Percentiles rank a stretch among this genome's conserved stretches.
Evolutionary conservation across 345 rosid species (phyloP).

Genomic region (rapeseed (Brassica napus)): DNA sequence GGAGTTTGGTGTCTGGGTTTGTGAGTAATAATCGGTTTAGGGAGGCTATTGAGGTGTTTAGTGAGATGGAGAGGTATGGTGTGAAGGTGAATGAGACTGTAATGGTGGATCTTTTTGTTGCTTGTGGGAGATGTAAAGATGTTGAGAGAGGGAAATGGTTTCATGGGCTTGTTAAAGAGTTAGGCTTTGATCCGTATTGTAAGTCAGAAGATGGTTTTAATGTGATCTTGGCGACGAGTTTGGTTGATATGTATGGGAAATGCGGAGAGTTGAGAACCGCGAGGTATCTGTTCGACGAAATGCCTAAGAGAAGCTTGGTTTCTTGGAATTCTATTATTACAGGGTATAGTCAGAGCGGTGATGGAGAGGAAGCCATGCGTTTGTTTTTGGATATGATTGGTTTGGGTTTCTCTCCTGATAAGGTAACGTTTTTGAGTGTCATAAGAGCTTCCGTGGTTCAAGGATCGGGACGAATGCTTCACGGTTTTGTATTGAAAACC

Average conservation of each 20-base stretch:
- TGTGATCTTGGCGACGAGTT: slow-evolving; percentile 43
- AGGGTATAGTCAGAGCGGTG: slow-evolving; percentile 43
- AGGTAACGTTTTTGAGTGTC: slow-evolving; percentile 47
- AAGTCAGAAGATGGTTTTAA: slow-evolving; percentile 15
- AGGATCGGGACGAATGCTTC: slow-evolving; percentile 38
- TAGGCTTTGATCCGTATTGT: slow-evolving; percentile 37
- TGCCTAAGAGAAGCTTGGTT: slow-evolving; percentile 48
- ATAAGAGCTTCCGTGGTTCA: slow-evolving; percentile 42
- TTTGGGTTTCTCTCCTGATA: slow-evolving; percentile 37
- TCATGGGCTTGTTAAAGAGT: slow-evolving; percentile 30
- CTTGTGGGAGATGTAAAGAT: slow-evolving; percentile 38
- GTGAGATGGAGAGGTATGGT: slow-evolving; percentile 30
- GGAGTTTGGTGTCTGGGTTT: slow-evolving; percentile 44
- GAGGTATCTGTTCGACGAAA: slow-evolving; percentile 46
- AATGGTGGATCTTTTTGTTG: slow-evolving; percentile 41
- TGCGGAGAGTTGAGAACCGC: slow-evolving; percentile 47
- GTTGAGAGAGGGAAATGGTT: slow-evolving; percentile 36
- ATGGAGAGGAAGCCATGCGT: slow-evolving; percentile 37
- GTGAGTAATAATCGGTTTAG: slow-evolving; percentile 27
- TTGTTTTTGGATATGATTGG: slow-evolving; percentile 40
- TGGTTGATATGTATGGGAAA: slow-evolving; percentile 46
- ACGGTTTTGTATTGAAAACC: slow-evolving; percentile 33
- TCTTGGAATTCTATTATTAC: slow-evolving; percentile 52
- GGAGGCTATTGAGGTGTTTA: slow-evolving; percentile 32
- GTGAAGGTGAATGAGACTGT: slow-evolving; percentile 44